Evolutionary conservation across 371 early-diverging fungal genomes (phyloP), one percentile per base, ranked within the genome.

Genomic region (Mortierella sp.): DNA sequence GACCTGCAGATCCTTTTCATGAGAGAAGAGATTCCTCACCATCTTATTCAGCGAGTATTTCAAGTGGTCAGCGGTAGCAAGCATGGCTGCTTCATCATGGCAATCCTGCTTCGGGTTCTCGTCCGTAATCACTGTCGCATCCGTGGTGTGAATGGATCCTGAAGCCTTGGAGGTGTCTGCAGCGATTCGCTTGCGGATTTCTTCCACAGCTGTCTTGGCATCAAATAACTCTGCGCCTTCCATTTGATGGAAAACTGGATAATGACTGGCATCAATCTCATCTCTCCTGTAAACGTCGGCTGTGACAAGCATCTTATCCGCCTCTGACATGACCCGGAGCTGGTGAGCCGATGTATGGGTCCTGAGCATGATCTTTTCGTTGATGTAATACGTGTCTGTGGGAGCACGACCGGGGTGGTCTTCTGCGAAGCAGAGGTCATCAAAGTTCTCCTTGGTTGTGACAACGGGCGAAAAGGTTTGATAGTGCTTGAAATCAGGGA

Each of bases 231-330:
- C 87, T 24, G 96, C 89, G 1, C 96, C 97, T 69, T 98, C 99
- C 88, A 98, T 95, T 73, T 98, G 99, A 67, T 98, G 99, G 72
- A 98, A 98, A 3, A 95, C 94, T 0, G 99, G 99, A 80, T 98
- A 98, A 71, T 98, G 99, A 54, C 89, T 92, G 2, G 89, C 80
- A 69, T 98, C 98, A 65, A 98, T 95, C 77, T 98, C 97, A 71
- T 98, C 99, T 27, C 97, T 88, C n/a, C 99, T 84, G 81, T 97
- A 98, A 13, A 97, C 98, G 80, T 98, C 99, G 17, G 96, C 98
- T 19, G 92, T 90, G 25, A 96, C 86, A 39, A 96, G 85, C 78
- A 96, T 92, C 56, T 84, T 85, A 27, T 83, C 67, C 3, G 65
- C 44, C 37, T 63, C 63, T 1, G 72, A 77, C 57, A 98, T 71